Conservation (phyloP, 495 filamentous ascomycete genomes). For the Aspergillus baeticus region DNA sequence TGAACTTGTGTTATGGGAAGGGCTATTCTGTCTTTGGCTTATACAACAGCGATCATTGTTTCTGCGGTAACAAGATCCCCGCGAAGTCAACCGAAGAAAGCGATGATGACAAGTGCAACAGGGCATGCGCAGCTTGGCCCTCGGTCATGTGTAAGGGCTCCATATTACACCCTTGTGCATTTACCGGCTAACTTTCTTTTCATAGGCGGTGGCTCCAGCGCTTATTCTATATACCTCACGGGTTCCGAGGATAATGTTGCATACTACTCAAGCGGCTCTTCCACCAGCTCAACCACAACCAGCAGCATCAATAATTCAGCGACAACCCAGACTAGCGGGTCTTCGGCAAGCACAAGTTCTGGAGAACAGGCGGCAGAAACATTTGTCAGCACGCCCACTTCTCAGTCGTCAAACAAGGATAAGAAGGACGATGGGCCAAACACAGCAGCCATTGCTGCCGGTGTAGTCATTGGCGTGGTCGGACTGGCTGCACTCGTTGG, state of each 20-base stretch:
- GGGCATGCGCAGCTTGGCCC: conserved; percentile 42
- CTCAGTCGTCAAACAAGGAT: conserved; percentile 13
- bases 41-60: conserved; percentile 41
- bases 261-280: conserved; percentile 16
- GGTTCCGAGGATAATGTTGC: conserved; percentile 32
- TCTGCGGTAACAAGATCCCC: conserved; percentile 47
- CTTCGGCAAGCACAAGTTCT: conserved; percentile 20
- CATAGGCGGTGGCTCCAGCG: conserved; percentile 43
- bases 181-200: conserved; percentile 1
- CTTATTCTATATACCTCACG: conserved; percentile 48
- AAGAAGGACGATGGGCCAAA: conserved; percentile 46
- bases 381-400: conserved; percentile 16
- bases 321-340: conserved; percentile 17
- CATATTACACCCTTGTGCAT: not conserved
- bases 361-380: conserved; percentile 42
- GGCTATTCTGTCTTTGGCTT: conserved; percentile 43
- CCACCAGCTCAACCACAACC: conserved; percentile 6
- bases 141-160: conserved; percentile 46
- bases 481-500: conserved; percentile 62
- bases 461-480: conserved; percentile 83
- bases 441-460: conserved; percentile 79
- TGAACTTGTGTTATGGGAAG: conserved; percentile 31
- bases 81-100: conserved; percentile 35
- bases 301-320: conserved; percentile 16
- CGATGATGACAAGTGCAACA: conserved; percentile 36